These are phyloP conservation scores for Dothidotthia symphoricarpi DNA, from an alignment of 2,329 filamentous ascomycete genomes.

Conservation along the genomic window DNA sequence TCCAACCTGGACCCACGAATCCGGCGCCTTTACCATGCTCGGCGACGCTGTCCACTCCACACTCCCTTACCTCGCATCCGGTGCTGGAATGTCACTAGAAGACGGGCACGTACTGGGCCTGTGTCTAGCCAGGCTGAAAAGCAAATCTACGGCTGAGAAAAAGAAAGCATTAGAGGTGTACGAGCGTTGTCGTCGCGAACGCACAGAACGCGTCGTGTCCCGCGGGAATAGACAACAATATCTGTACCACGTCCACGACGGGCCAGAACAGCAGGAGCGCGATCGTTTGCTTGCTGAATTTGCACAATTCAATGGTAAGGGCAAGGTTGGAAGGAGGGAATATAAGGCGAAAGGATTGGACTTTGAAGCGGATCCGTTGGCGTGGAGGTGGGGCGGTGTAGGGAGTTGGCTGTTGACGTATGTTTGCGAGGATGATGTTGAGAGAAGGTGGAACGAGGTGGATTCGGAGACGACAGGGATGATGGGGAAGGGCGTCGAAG, in stretches of 20 bases:
- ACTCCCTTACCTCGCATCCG: constrained; percentile 60
- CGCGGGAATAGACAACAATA: constrained; percentile 62
- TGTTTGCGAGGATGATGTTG: constrained; percentile 36
- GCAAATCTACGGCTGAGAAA: constrained; percentile 39
- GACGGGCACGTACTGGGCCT: constrained; percentile 59
- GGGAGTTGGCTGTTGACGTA: constrained; percentile 40
- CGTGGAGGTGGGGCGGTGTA: constrained; percentile 39
- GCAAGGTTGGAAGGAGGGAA: constrained; percentile 17
- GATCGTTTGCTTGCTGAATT: constrained; percentile 42
- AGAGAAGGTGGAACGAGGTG: constrained; percentile 27
- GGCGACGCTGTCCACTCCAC: constrained; percentile 66
- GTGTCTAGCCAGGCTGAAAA: constrained; percentile 51
- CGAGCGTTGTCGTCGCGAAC: constrained; percentile 56
- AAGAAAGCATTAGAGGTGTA: constrained; percentile 50
- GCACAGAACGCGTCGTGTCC: constrained; percentile 60
- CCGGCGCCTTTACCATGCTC: constrained; percentile 58
- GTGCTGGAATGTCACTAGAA: constrained; percentile 61
- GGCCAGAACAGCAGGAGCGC: constrained; percentile 54
- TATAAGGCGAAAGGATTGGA: constrained; percentile 21
- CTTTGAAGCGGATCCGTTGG: constrained; percentile 34
- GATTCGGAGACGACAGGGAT: constrained; percentile 8
- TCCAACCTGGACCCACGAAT: constrained; percentile 57
- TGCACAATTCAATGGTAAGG: constrained; percentile 30
- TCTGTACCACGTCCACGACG: constrained; percentile 62
- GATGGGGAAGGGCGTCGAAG: constrained; percentile 5